Evolutionary conservation across 2,329 filamentous ascomycete species (phyloP).

Genomic region (Alternaria ethzedia): DNA sequence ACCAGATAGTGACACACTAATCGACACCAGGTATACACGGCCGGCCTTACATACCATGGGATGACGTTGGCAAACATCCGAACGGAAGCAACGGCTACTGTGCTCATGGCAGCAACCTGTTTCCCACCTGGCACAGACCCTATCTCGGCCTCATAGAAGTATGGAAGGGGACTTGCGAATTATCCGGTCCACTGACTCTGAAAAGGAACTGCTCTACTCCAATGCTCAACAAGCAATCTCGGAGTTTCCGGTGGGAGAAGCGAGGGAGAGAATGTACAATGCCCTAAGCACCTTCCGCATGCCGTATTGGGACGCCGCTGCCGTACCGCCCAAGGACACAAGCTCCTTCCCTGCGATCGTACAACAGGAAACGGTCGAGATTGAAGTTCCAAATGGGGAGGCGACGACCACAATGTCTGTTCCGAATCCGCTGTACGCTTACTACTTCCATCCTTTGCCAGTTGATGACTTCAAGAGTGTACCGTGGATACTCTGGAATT

Average conservation of each 20-base stretch:
- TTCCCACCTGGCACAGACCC: not conserved
- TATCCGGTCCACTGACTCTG: not conserved
- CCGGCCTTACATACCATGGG: slow-evolving; percentile 67
- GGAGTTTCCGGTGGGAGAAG: not conserved
- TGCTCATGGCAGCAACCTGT: not conserved
- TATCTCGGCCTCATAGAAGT: not conserved
- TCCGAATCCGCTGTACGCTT: not conserved
- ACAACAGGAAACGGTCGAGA: not conserved
- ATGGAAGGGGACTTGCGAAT: not conserved
- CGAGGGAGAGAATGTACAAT: not conserved
- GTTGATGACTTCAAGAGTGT: not conserved
- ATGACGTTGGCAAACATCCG: slow-evolving; percentile 53
- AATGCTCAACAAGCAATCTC: not conserved
- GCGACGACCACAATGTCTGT: not conserved
- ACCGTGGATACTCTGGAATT: not conserved
- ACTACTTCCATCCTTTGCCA: not conserved
- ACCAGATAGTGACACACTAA: slow-evolving; percentile 38
- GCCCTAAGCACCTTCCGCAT: not conserved
- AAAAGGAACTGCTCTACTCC: not conserved
- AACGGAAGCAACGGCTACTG: slow-evolving; percentile 72
- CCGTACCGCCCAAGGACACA: not conserved
- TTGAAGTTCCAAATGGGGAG: not conserved
- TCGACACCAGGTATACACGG: slow-evolving; percentile 73
- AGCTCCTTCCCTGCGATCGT: not conserved
- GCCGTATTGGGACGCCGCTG: not conserved